Percentiles rank a stretch among this genome's conserved stretches.
phyloP scores from a whole-genome alignment of 768 basidiomycete genomes.

The Clitopilus passeckerianus region DNA sequence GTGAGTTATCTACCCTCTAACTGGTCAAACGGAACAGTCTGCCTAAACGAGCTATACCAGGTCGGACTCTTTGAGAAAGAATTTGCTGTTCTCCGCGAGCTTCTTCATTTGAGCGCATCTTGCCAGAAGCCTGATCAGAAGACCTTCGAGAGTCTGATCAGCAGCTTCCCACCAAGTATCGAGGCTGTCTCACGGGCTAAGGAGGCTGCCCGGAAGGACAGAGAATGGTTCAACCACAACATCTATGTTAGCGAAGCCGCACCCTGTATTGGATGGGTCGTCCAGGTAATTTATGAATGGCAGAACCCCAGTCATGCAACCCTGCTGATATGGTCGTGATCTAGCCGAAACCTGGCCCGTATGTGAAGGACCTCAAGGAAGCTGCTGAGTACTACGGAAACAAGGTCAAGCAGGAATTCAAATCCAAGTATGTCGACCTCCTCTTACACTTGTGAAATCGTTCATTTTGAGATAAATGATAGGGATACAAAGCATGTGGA shows the following conservation, averaged over 20 bases:
- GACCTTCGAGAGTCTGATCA: slow-evolving; percentile 51
- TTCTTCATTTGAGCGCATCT: slow-evolving; percentile 60
- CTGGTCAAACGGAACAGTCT: too few relatives aligned
- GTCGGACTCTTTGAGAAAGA: slow-evolving; percentile 62
- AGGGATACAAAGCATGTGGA: slow-evolving; percentile 86
- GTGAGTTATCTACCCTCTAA: slow-evolving; percentile 39
- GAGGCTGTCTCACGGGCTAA: slow-evolving; percentile 76
- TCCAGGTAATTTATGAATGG: slow-evolving; percentile 39
- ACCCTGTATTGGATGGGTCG: slow-evolving; percentile 83
- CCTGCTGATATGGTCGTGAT: background rate
- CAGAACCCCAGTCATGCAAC: background rate
- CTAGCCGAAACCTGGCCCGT: slow-evolving; percentile 78
- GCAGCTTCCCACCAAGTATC: slow-evolving; percentile 66
- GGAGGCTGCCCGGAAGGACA: slow-evolving; percentile 73
- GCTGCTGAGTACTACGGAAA: slow-evolving; percentile 85
- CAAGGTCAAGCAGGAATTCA: slow-evolving; percentile 87
- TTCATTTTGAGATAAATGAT: slow-evolving; percentile 7
- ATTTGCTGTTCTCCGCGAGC: slow-evolving; percentile 60
- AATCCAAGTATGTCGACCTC: slow-evolving; percentile 66
- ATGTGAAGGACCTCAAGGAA: slow-evolving; percentile 80
- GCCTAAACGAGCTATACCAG: slow-evolving; percentile 30
- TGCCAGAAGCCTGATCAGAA: slow-evolving; percentile 79
- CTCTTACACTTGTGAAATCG: background rate
- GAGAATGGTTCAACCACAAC: slow-evolving; percentile 81
- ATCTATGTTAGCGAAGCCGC: slow-evolving; percentile 80